phyloP scores from a whole-genome alignment of 2,329 filamentous ascomycete genomes.

The Ilyonectria destructans region DNA sequence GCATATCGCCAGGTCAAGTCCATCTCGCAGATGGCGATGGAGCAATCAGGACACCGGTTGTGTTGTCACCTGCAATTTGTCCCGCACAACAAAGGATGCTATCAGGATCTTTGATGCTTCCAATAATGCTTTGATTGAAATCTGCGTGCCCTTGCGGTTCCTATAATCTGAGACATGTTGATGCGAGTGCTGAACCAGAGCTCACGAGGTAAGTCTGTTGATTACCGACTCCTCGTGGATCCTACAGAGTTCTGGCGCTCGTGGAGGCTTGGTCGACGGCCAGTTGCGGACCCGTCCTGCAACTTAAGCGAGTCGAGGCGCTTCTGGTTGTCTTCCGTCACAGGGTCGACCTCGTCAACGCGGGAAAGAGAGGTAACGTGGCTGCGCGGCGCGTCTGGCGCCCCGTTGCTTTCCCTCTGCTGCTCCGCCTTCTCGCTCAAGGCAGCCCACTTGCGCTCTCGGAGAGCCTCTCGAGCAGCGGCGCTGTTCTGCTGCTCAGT shows the following conservation, averaged over 20 bases:
- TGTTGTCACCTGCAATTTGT: slow-evolving; percentile 19
- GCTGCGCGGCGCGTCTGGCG: slow-evolving; percentile 53
- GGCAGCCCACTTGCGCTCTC: slow-evolving; percentile 91
- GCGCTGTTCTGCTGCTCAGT: slow-evolving; percentile 96
- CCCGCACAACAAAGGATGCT: slow-evolving; percentile 16
- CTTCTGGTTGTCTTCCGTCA: slow-evolving; percentile 88
- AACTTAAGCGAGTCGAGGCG: slow-evolving; percentile 91
- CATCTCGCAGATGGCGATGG: neutral
- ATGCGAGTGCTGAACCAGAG: slow-evolving; percentile 23
- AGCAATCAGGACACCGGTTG: slow-evolving; percentile 18
- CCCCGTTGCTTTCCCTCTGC: slow-evolving; percentile 65
- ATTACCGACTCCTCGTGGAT: slow-evolving; percentile 68
- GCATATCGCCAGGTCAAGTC: slow-evolving; percentile 16
- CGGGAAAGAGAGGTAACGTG: slow-evolving; percentile 63
- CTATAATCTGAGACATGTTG: slow-evolving; percentile 29
- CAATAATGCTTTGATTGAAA: slow-evolving; percentile 32
- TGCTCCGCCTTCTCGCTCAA: slow-evolving; percentile 86
- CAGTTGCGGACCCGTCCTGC: slow-evolving; percentile 77
- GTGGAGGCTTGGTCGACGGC: slow-evolving; percentile 70
- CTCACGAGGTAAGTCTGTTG: slow-evolving; percentile 19
- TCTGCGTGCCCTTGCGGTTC: slow-evolving; percentile 28
- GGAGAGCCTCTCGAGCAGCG: slow-evolving; percentile 84
- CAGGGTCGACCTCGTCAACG: slow-evolving; percentile 84
- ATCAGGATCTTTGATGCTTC: slow-evolving; percentile 17
- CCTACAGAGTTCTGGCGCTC: slow-evolving; percentile 75